These are phyloP conservation scores for Ascochyta rabiei DNA, from an alignment of 2,329 filamentous ascomycete species.

Conservation along the genomic window DNA sequence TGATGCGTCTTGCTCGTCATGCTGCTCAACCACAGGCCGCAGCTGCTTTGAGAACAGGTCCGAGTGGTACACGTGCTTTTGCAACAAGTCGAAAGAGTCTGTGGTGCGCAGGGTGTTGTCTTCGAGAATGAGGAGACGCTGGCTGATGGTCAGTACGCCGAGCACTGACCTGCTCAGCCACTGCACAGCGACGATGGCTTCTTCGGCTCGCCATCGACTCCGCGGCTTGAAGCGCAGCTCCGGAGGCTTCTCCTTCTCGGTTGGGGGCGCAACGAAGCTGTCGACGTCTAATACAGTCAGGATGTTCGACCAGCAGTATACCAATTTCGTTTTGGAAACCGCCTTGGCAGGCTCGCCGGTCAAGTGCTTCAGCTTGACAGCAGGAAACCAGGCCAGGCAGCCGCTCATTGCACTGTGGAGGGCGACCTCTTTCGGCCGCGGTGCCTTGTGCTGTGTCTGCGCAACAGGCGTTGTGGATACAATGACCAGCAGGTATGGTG, in stretches of 20 bases:
- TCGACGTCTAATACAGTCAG: slow-evolving; percentile 90
- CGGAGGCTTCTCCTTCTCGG: slow-evolving; percentile 77
- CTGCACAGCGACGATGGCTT: slow-evolving; percentile 94
- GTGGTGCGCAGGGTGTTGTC: slow-evolving; percentile 85
- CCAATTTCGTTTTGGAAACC: slow-evolving; percentile 82
- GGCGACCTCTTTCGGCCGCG: slow-evolving; percentile 86
- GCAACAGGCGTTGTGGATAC: slow-evolving; percentile 96
- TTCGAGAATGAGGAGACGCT: slow-evolving; percentile 89
- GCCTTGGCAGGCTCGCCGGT: slow-evolving; percentile 70
- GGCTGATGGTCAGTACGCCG: slow-evolving; percentile 90
- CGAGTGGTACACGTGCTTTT: slow-evolving; percentile 89
- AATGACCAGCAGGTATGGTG: slow-evolving; percentile 92
- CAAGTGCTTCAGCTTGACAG: slow-evolving; percentile 84
- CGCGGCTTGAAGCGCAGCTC: slow-evolving; percentile 80
- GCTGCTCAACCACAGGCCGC: slow-evolving; percentile 80
- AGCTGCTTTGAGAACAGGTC: slow-evolving; percentile 91
- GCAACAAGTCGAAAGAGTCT: slow-evolving; percentile 89
- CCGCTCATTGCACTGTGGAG: slow-evolving; percentile 92
- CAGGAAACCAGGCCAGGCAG: slow-evolving; percentile 95
- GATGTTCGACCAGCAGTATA: slow-evolving; percentile 99
- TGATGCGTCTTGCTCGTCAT: slow-evolving; percentile 83
- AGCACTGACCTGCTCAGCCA: slow-evolving; percentile 95
- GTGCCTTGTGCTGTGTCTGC: slow-evolving; percentile 93
- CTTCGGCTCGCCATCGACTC: slow-evolving; percentile 90
- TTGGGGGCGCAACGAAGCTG: slow-evolving; percentile 61